Base-by-base conservation (phyloP, 2,329 filamentous ascomycete genomes). In the Tolypocladium amazonense region DNA sequence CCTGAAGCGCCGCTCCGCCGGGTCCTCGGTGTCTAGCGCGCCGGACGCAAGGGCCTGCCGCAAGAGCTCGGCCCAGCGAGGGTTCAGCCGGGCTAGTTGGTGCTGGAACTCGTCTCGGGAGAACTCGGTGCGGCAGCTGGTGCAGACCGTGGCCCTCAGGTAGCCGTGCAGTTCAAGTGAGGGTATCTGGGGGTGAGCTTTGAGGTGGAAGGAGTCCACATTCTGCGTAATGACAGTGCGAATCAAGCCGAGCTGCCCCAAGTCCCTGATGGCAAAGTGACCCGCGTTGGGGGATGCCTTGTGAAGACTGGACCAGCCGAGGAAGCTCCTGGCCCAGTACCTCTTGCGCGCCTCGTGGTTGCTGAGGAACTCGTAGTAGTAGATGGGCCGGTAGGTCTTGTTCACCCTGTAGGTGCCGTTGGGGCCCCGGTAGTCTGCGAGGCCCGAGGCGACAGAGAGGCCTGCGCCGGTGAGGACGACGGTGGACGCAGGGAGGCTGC, bases 371-470 rank as follows among this genome's bases (percentile, higher is more conserved):
- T 99, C 94, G 72, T 91, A 86, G 73, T 89, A 92, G 76, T 96
- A 99, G 65, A 96, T 95, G 38, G 93, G 94, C 2, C 89, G 85
- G 70, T 96, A 97, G 18, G 84, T 85, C 76, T 89, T 91, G 76
- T 97, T 97, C 69, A 94, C 81, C 52, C 91, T 88, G 71, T 99
- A 99, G 11, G 93, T 97, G 62, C 94, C 94, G 65, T 92, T 89
- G 57, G 84, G 81, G 25, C 94, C 94, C 59, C 94, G 82, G 73
- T 99, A 99, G 75, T 99, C 94, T 37, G 93, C 89, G 38, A 99
- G 81, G 0, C 94, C 94, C 14, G 91, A 96, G 4, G 92, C 90
- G 11, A 97, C 93, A 1, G 91, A 96, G 57, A 99, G 89, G 3
- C 94, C 94, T 3, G 94, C 94, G 14, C 94, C 94, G 0, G 92